Base-by-base conservation (phyloP, 352 stramenopile species). In the Phytopythium vexans region DNA sequence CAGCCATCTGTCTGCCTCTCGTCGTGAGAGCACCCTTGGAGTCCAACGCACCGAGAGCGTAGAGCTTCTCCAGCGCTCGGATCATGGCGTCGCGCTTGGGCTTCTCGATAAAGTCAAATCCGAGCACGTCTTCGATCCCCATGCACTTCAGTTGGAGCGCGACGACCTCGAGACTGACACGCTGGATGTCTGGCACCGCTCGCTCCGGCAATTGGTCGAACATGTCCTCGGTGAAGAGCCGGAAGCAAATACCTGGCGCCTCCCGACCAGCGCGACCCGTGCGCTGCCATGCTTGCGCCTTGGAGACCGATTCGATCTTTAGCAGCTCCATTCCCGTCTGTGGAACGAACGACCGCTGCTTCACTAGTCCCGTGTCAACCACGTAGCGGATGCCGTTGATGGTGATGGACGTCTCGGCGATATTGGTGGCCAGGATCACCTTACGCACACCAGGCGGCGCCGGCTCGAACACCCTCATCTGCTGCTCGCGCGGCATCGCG, bases 381-480 rank as follows among this genome's bases (percentile, higher is more conserved):
- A 96, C 85, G 42, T 77, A 95, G 14, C 81, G 78, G 21, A 98
- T 94, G 53, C 98, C 97, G 32, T 97, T 97, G 65, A 99, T 99
- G 7, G 97, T 99, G 56, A 99, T 98, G 21, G 93, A 99, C 40
- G 95, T 98, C 69, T 98, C 92, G 37, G 94, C 93, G 68, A 98
- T 98, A 72, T 98, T 98, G n/a, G 94, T 98, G 21, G 88, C 83
- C 14, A 94, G 60, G 53, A 98, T 97, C 8, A 98, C 88, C 60
- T 98, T 98, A 54, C 95, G 86, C 32, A 92, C 74, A 11, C 78
- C 83, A 2, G 54, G 38, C 8, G 83, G 79, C 6, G 87, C 79
- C 6, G 79, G 82, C 49, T 96, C 82, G 64, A 99, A 98, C 15
- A 97, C 92, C 52, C 86, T 79, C 63, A 97, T 92, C 70, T 99